Evolutionary conservation across 2,329 filamentous ascomycete genomes (phyloP), one percentile per base, ranked within the genome.

Genomic region (Fusarium brachygibbosum): DNA sequence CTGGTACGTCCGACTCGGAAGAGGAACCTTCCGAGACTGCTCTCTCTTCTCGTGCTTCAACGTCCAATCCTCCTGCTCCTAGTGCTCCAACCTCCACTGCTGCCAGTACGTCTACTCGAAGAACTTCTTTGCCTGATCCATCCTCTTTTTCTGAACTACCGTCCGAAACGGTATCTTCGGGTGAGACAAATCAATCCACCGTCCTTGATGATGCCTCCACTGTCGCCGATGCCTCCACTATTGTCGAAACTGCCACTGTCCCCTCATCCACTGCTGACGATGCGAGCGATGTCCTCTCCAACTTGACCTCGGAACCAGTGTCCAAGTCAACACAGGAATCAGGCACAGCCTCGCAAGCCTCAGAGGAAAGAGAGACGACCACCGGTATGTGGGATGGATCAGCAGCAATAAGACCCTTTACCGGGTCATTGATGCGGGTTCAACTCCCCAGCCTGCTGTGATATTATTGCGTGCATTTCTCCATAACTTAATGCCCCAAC

Each of bases 71-170:
- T 68, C 72, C 66, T 69, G 52, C 66, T 67, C 49, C 62, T 41
- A 69, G 56, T 69, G 66, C 66, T 68, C 58, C 63, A 69, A 70
- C 67, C 57, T 69, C 67, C 66, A 69, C 66, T 69, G 68, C 74
- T 71, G 69, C 76, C 69, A 75, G 77, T 78, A 79, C 75, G 77
- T 79, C 75, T 67, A 57, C 46, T 52, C 68, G 62, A 68, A 62
- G 56, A 63, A 73, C 63, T 67, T 77, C 74, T 73, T 71, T 70
- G 69, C 70, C 70, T 69, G 69, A 69, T 65, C 60, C 69, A 52
- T 72, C 76, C 59, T 75, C 73, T 65, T 58, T 75, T 75, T 62
- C 72, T 73, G 61, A 74, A 58, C 73, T 72, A 38, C 58, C 72
- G 66, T 75, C 74, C 45, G 66, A 72, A 52, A 70, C 72, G 71